Evolutionary conservation across 2,329 filamentous ascomycete species (phyloP), one percentile per base, ranked within the genome.

Genomic region (Chrysoporthe cubensis): DNA sequence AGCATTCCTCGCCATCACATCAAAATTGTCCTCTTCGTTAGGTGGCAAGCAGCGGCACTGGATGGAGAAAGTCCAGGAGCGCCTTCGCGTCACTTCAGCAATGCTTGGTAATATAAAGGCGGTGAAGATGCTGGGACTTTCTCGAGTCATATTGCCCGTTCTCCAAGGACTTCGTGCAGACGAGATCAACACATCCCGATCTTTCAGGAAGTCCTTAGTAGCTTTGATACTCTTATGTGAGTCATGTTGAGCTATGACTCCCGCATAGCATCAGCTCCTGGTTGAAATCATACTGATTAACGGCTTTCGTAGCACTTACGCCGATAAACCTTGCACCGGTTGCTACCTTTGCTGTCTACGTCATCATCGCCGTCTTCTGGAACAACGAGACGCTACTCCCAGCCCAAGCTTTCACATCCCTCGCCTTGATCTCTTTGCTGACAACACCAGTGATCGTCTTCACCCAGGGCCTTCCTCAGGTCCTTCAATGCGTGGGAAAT

Each of bases 131-230:
- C 21, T 32, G 8, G 50, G 50, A 26, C 50, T 54, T 11, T 54
- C 50, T 26, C n/a, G n/a, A 54, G 46, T 50, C 46, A 21, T 50
- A 4, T 6, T 18, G 16, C 14, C 46, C n/a, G 6, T 50, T 5
- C 73, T 80, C n/a, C 70, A 73, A 11, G 60, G 65, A 8, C 71
- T 79, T 7, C 77, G 81, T 2, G 67, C 76, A 4, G 73, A 77
- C 14, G 80, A 82, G 62, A 73, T 82, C 9, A 72, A 68, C n/a
- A 72, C 77, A 1, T 78, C 78, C 26, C 71, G 74, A 6, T 75
- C 75, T 11, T 80, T 80, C 48, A 75, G 80, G 2, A 43, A 43
- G 62, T 77, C 1, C 70, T 80, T 34, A 73, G 74, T 32, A 75
- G 65, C 74, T 3, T 70, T 75, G 7, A 66, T 82, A 43, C 13